Evolutionary conservation across 805 yeast species (phyloP).

Genomic region (Candida tibetensis): DNA sequence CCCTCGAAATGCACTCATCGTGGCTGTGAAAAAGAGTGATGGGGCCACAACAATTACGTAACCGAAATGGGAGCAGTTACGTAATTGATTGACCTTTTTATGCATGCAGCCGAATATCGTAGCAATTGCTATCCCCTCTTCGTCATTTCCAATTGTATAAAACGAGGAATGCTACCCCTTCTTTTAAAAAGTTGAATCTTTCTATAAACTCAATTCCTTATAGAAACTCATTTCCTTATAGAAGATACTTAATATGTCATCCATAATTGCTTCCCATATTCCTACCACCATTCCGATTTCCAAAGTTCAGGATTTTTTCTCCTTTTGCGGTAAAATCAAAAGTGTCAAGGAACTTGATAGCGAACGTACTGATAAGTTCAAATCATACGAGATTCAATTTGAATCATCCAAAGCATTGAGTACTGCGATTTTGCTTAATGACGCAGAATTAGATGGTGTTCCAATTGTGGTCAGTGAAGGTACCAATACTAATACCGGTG

Average conservation of each 20-base stretch:
- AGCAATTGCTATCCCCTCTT: too few relatives aligned
- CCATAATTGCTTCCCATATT: conserved; percentile 56
- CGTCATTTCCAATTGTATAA: too few relatives aligned
- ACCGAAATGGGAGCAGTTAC: too few relatives aligned
- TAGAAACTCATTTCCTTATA: too few relatives aligned
- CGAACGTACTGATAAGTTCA: conserved; percentile 23
- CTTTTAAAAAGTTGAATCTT: too few relatives aligned
- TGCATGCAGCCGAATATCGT: too few relatives aligned
- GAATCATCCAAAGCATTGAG: conserved; percentile 58
- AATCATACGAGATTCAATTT: conserved; percentile 51
- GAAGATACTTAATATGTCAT: conserved; percentile 30
- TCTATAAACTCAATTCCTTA: too few relatives aligned
- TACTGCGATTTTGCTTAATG: conserved; percentile 68
- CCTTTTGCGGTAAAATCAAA: conserved; percentile 63
- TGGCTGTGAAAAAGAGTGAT: conserved; percentile 3
- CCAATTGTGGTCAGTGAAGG: conserved; percentile 47
- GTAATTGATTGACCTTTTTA: too few relatives aligned
- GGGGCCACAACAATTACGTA: neutral
- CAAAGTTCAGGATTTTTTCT: conserved; percentile 63
- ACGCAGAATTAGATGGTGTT: conserved; percentile 67
- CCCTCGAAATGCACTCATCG: too few relatives aligned
- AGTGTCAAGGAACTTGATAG: conserved; percentile 31
- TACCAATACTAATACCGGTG: conserved; percentile 13
- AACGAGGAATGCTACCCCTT: too few relatives aligned
- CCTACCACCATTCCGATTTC: conserved; percentile 47